These are phyloP conservation scores for Monosporascus cannonballus DNA, from an alignment of 2,329 filamentous ascomycete genomes.

Conservation along the genomic window DNA sequence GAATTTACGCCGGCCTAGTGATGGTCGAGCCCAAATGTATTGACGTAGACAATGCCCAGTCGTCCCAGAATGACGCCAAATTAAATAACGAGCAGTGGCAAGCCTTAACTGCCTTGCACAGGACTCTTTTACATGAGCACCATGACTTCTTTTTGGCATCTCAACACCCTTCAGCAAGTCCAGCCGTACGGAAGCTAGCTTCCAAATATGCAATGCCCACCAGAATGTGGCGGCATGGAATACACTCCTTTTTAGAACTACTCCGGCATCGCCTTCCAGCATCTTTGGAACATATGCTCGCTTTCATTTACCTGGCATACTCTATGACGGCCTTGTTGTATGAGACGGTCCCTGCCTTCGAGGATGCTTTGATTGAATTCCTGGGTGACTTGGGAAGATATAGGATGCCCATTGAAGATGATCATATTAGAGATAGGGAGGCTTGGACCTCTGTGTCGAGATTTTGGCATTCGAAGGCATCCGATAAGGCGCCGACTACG, in stretches of 20 bases:
- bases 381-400: conserved; percentile 81
- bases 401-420: conserved; percentile 83
- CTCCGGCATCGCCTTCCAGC: conserved; percentile 67
- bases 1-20: conserved; percentile 74
- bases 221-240: conserved; percentile 89
- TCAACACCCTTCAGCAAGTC: conserved; percentile 74
- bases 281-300: conserved; percentile 82
- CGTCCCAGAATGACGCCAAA: conserved; percentile 32
- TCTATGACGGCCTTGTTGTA: conserved; percentile 83
- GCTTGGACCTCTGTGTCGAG: conserved; percentile 75
- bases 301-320: conserved; percentile 87
- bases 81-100: conserved; percentile 72
- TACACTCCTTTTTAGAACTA: conserved; percentile 77
- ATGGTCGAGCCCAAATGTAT: conserved; percentile 88
- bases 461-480: conserved; percentile 80
- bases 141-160: conserved; percentile 83
- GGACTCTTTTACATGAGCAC: conserved; percentile 74
- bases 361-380: conserved; percentile 91
- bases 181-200: conserved; percentile 61
- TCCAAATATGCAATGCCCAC: conserved; percentile 87
- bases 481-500: conserved; percentile 66
- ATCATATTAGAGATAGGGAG: conserved; percentile 67
- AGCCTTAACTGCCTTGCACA: conserved; percentile 72
- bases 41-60: conserved; percentile 65
- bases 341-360: conserved; percentile 76